phyloP scores from a whole-genome alignment of 768 basidiomycete species.

The Mycena kentingensis region DNA sequence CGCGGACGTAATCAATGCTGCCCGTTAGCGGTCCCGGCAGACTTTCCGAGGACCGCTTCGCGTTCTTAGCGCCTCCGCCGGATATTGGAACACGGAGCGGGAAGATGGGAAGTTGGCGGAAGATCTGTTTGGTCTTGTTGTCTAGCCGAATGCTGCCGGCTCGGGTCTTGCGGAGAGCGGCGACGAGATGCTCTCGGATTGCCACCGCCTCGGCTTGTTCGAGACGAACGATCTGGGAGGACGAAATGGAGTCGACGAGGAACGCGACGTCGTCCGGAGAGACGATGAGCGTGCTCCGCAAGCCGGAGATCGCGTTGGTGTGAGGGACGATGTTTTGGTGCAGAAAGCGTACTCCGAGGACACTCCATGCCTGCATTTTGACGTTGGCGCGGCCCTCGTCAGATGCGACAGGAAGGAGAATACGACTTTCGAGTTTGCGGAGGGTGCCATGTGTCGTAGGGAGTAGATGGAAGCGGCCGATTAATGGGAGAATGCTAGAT shows the following conservation, averaged over 20 bases:
- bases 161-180: neutral
- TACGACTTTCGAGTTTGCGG: constrained; percentile 8
- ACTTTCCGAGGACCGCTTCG: too few relatives aligned
- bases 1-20: constrained; percentile 8
- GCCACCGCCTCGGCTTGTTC: constrained; percentile 2
- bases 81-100: constrained; percentile 16
- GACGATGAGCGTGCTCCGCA: neutral
- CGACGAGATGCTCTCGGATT: constrained; percentile 20
- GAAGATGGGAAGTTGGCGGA: constrained; percentile 24
- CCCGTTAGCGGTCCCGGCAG: constrained; percentile 8
- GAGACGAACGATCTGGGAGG: neutral
- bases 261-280: constrained; percentile 1
- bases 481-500: too few relatives aligned
- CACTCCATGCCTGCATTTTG: constrained; percentile 9
- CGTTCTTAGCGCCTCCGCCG: neutral
- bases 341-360: constrained; percentile 24
- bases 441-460: constrained; percentile 21
- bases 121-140: neutral
- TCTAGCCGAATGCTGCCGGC: neutral
- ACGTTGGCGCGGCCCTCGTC: neutral
- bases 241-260: constrained; percentile 11
- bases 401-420: constrained; percentile 16
- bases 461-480: constrained; percentile 20
- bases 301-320: neutral
- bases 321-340: constrained; percentile 16